These are phyloP conservation scores for Beauveria asiatica DNA, from an alignment of 2,329 filamentous ascomycete species.

Conservation along the genomic window DNA sequence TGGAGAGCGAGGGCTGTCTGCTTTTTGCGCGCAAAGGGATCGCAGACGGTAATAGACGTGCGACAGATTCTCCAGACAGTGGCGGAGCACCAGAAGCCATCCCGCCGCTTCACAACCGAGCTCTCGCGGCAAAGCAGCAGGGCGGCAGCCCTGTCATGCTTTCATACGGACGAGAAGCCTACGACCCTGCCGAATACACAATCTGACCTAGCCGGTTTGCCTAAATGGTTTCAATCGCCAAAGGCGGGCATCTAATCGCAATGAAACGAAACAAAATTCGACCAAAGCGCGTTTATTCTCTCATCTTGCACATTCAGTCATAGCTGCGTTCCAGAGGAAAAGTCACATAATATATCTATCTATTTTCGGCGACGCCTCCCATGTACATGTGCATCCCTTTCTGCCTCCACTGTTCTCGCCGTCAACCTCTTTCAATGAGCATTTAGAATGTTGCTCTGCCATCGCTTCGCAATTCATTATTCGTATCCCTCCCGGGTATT, in stretches of 20 bases:
- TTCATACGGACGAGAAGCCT: not conserved
- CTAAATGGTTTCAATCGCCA: not conserved
- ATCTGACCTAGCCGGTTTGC: too few relatives aligned
- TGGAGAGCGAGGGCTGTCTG: not conserved
- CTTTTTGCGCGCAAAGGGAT: too few relatives aligned
- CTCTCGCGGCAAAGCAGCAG: not conserved
- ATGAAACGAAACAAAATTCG: not conserved
- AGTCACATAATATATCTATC: too few relatives aligned
- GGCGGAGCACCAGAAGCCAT: not conserved
- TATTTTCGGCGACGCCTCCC: not conserved
- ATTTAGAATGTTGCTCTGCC: not conserved
- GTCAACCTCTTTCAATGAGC: not conserved
- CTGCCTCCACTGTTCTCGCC: not conserved
- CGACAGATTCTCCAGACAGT: not conserved
- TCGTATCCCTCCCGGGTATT: not conserved
- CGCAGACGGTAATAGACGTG: too few relatives aligned
- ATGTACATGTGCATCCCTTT: not conserved
- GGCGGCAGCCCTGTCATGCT: not conserved
- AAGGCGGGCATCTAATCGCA: not conserved
- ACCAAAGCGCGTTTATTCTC: not conserved
- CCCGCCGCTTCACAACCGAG: not conserved
- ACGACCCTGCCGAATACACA: not conserved
- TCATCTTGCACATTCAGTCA: not conserved
- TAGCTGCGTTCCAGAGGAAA: not conserved
- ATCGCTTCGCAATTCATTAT: constrained; percentile 1